phyloP scores from a whole-genome alignment of 179 eudicot genomes.

The Beta corolliflora region DNA sequence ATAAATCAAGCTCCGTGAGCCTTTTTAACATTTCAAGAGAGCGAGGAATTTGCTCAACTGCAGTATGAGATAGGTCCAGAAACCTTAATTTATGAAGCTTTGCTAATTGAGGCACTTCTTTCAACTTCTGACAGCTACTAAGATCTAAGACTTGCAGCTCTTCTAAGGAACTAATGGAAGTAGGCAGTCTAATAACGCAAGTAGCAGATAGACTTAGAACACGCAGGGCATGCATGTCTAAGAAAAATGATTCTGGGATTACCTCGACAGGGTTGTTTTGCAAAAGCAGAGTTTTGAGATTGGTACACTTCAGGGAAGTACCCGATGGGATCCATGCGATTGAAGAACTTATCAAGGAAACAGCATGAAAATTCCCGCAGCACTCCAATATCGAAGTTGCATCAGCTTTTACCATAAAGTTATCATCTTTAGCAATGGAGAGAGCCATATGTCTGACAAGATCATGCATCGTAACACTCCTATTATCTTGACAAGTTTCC shows the following conservation, averaged over 20 bases:
- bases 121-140: conserved; percentile 18
- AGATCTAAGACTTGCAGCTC: conserved; percentile 23
- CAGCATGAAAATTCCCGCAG: neutral
- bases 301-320: neutral
- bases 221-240: conserved; percentile 16
- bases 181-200: conserved; percentile 4
- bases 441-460: conserved; percentile 18
- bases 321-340: neutral
- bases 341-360: conserved; percentile 3
- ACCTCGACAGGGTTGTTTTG: neutral
- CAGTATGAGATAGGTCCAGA: conserved; percentile 24
- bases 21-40: conserved; percentile 7
- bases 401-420: neutral
- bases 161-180: conserved; percentile 7
- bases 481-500: conserved; percentile 9
- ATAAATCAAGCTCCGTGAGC: conserved; percentile 17
- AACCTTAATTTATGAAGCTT: conserved; percentile 20
- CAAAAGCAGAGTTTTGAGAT: conserved; percentile 1
- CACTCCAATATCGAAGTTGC: neutral
- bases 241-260: conserved; percentile 22
- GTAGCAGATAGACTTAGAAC: conserved; percentile 27
- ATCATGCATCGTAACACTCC: conserved; percentile 18
- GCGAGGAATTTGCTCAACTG: conserved; percentile 19
- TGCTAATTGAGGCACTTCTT: neutral
- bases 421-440: conserved; percentile 10